Conservation (phyloP, 2,329 filamentous ascomycete species). For the Talaromyces funiculosus region DNA sequence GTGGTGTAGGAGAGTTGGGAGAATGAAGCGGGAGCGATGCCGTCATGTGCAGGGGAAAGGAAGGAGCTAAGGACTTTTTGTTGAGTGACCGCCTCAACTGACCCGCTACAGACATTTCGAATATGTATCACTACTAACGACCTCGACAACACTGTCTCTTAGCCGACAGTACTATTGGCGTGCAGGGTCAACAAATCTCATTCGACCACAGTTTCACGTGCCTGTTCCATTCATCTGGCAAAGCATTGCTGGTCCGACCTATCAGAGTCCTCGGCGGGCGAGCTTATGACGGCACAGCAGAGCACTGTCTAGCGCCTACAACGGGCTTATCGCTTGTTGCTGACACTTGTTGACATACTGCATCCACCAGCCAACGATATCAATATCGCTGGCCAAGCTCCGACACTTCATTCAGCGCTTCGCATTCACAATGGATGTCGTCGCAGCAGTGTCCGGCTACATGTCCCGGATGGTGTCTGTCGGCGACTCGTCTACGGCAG, state of each 20-base stretch:
- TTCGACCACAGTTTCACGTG: background rate
- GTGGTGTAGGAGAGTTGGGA: background rate
- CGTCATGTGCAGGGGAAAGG: constrained; percentile 13
- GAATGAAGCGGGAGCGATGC: constrained; percentile 8
- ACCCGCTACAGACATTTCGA: background rate
- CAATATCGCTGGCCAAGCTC: background rate
- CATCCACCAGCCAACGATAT: background rate
- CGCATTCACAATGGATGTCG: constrained; percentile 73
- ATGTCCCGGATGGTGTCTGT: constrained; percentile 91
- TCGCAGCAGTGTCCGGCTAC: constrained; percentile 88
- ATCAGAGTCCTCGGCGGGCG: background rate
- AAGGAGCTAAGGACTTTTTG: constrained; percentile 1
- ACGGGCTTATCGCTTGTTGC: background rate
- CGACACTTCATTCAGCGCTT: background rate
- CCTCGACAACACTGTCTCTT: background rate
- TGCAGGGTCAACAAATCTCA: background rate
- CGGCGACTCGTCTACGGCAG: constrained; percentile 61
- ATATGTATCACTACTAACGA: background rate
- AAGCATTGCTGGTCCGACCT: background rate
- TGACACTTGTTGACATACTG: background rate
- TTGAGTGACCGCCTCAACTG: constrained; percentile 14
- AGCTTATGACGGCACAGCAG: background rate
- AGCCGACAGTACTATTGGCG: background rate
- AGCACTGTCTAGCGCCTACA: background rate
- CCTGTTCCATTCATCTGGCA: background rate